phyloP scores from a whole-genome alignment of 306 rosid species.

The Fragaria nilgerrensis region DNA sequence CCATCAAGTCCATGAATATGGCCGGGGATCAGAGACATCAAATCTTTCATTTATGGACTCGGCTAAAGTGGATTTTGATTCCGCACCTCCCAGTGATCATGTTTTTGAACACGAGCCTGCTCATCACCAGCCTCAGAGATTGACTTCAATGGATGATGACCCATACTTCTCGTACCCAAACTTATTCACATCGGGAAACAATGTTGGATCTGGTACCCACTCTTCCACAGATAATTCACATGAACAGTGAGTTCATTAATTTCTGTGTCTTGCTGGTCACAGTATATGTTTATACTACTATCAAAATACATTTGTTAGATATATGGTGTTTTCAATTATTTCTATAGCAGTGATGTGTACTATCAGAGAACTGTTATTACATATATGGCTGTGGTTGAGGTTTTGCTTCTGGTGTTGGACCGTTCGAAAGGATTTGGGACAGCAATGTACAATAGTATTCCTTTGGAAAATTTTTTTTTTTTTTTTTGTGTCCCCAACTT shows the following conservation, averaged over 20 bases:
- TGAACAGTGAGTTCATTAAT: slow-evolving; percentile 32
- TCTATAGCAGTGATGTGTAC: slow-evolving; percentile 11
- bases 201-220: slow-evolving; percentile 45
- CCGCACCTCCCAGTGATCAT: slow-evolving; percentile 36
- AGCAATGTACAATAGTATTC: slow-evolving; percentile 28
- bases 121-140: slow-evolving; percentile 58
- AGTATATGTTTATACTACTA: background rate
- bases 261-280: slow-evolving; percentile 31
- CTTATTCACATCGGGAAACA: slow-evolving; percentile 61
- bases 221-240: slow-evolving; percentile 39
- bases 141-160: slow-evolving; percentile 79
- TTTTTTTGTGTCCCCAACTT: background rate
- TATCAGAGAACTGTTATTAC: background rate
- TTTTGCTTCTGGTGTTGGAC: background rate
- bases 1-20: slow-evolving; percentile 37
- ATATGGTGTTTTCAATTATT: slow-evolving; percentile 1
- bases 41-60: slow-evolving; percentile 40
- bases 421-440: slow-evolving; percentile 1
- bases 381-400: background rate
- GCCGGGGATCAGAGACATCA: slow-evolving; percentile 37
- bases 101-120: slow-evolving; percentile 28
- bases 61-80: slow-evolving; percentile 38
- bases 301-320: background rate
- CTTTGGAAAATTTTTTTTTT: background rate
- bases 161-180: slow-evolving; percentile 74